Evolutionary conservation across 139 green algal species (phyloP).

Genomic region (Micractinium sp.): DNA sequence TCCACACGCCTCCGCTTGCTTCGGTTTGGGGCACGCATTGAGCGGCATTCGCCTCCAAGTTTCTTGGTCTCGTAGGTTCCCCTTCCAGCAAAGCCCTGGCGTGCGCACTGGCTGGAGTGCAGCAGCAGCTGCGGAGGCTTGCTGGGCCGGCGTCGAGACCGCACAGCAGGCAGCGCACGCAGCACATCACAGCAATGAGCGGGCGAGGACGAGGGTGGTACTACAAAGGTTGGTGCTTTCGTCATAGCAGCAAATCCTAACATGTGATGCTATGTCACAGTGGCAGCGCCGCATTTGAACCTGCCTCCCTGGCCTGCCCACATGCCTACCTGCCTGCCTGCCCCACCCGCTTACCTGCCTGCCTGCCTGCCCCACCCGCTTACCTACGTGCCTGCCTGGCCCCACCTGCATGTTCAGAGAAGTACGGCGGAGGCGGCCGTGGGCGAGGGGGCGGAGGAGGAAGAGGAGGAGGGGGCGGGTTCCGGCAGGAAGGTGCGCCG

Average conservation of each 20-base stretch:
- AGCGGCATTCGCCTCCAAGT: too few relatives aligned
- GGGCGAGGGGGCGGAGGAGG: not conserved
- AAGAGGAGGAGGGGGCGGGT: not conserved
- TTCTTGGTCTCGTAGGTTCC: too few relatives aligned
- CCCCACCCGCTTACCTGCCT: too few relatives aligned
- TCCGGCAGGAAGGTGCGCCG: not conserved
- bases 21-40: too few relatives aligned
- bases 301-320: not conserved
- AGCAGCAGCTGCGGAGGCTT: too few relatives aligned
- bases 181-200: not conserved
- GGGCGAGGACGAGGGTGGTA: not conserved
- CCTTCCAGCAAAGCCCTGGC: too few relatives aligned
- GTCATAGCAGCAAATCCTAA: too few relatives aligned
- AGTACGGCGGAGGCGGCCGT: constrained; percentile 12
- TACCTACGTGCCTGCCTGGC: too few relatives aligned
- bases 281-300: not conserved
- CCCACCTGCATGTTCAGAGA: not conserved
- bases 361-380: too few relatives aligned
- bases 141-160: too few relatives aligned
- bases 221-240: not conserved
- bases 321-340: not conserved
- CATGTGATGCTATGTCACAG: not conserved
- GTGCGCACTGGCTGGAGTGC: too few relatives aligned
- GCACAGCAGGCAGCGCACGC: not conserved
- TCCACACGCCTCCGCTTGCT: too few relatives aligned